Conservation (phyloP, 805 yeast species). For the Lipomyces anomalus region DNA sequence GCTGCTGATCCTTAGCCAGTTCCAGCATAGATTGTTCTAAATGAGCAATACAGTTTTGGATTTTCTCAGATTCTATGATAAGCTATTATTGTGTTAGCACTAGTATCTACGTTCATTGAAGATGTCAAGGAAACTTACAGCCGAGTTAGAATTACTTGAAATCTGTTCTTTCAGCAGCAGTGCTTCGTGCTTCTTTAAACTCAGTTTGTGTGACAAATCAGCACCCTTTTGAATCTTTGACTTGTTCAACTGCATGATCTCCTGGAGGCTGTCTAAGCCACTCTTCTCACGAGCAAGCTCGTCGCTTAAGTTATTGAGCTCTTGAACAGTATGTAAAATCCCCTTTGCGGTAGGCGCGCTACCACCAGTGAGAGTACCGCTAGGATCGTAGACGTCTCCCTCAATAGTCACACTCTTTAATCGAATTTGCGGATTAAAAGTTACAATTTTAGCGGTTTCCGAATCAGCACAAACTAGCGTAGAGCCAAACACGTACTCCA, state of each 20-base stretch:
- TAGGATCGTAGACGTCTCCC: constrained; percentile 94
- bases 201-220: constrained; percentile 26
- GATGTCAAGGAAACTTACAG: constrained; percentile 2
- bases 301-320: constrained; percentile 45
- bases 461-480: constrained; percentile 87
- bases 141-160: constrained; percentile 16
- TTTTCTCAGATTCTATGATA: constrained; percentile 31
- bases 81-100: constrained; percentile 27
- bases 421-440: constrained; percentile 75
- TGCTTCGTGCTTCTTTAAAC: constrained; percentile 32
- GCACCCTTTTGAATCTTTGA: constrained; percentile 18
- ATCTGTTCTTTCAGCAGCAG: constrained; percentile 27
- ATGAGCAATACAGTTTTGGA: constrained; percentile 42
- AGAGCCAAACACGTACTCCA: constrained; percentile 86
- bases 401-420: constrained; percentile 81
- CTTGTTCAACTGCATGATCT: constrained; percentile 9
- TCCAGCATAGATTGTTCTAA: constrained; percentile 39
- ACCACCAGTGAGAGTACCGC: constrained; percentile 96
- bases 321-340: constrained; percentile 60
- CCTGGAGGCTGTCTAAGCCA: constrained; percentile 40
- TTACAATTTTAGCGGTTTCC: constrained; percentile 79
- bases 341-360: constrained; percentile 53
- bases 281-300: constrained; percentile 40
- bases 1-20: constrained; percentile 33
- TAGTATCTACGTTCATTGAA: constrained; percentile 21